Evolutionary conservation across 1,284 basidiomycete genomes (phyloP).

Genomic region (Cryptococcus jaspeensis): DNA sequence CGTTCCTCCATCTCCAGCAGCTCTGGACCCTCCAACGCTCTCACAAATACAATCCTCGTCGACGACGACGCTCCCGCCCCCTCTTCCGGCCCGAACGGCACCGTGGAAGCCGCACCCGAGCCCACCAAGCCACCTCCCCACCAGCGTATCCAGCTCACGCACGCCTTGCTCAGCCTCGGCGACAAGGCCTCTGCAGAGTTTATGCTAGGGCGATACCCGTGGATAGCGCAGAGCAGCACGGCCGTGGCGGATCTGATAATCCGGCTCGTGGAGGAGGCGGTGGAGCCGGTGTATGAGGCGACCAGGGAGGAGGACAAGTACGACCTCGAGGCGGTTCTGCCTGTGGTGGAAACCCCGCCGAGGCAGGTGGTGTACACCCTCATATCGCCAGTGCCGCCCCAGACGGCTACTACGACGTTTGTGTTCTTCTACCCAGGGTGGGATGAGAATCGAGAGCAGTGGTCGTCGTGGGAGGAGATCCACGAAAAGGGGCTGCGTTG

Average conservation of each 20-base stretch:
- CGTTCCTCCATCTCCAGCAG: slow-evolving; percentile 61
- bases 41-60: slow-evolving; percentile 86
- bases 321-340: slow-evolving; percentile 18
- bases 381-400: slow-evolving; percentile 70
- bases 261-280: slow-evolving; percentile 66
- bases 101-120: slow-evolving; percentile 48
- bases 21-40: slow-evolving; percentile 70
- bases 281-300: slow-evolving; percentile 67
- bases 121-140: slow-evolving; percentile 56
- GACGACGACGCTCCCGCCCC: slow-evolving; percentile 54
- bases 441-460: slow-evolving; percentile 68
- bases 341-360: slow-evolving; percentile 4
- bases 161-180: slow-evolving; percentile 82
- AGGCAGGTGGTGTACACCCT: slow-evolving; percentile 54
- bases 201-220: slow-evolving; percentile 78
- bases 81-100: slow-evolving; percentile 43
- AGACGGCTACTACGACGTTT: slow-evolving; percentile 67
- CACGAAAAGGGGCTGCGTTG: slow-evolving; percentile 59
- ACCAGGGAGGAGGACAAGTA: slow-evolving; percentile 43
- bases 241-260: slow-evolving; percentile 82
- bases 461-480: slow-evolving; percentile 65
- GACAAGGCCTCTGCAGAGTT: slow-evolving; percentile 73
- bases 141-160: slow-evolving; percentile 77
- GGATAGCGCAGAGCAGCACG: slow-evolving; percentile 77
- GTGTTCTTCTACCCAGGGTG: slow-evolving; percentile 88